These are phyloP conservation scores for Cytospora schulzeri DNA, from an alignment of 2,329 filamentous ascomycete species.

Conservation along the genomic window DNA sequence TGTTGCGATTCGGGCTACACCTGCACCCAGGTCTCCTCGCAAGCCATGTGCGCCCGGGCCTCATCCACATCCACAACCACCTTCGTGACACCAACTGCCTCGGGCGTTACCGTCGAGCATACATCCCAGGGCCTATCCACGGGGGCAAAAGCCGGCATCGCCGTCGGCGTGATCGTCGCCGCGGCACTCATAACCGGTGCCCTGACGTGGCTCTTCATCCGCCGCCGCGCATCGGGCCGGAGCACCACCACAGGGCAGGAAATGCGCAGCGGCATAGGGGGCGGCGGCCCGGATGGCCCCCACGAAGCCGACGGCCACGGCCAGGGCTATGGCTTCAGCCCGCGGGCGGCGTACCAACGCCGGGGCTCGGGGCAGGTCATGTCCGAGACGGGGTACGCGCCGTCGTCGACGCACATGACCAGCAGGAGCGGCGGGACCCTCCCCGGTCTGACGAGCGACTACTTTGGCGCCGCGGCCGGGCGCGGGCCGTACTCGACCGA, in stretches of 20 bases:
- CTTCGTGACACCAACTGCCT: slow-evolving; percentile 37
- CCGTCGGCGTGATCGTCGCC: slow-evolving; percentile 52
- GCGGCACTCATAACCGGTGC: slow-evolving; percentile 45
- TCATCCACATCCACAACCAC: slow-evolving; percentile 32
- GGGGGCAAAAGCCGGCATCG: slow-evolving; percentile 60
- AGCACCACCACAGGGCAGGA: slow-evolving; percentile 28
- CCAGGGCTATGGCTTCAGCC: slow-evolving; percentile 18
- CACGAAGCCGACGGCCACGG: slow-evolving; percentile 18
- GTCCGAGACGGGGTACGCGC: slow-evolving; percentile 36
- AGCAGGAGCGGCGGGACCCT: slow-evolving; percentile 26
- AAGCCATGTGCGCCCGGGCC: slow-evolving; percentile 24
- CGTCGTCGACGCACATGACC: slow-evolving; percentile 30
- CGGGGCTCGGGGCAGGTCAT: slow-evolving; percentile 33
- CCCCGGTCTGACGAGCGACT: slow-evolving; percentile 35
- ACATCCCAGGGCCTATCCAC: slow-evolving; percentile 40
- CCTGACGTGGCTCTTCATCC: slow-evolving; percentile 51
- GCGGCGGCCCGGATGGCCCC: slow-evolving; percentile 5
- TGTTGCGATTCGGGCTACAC: slow-evolving; percentile 51
- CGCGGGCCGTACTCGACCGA: slow-evolving; percentile 51
- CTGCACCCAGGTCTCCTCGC: slow-evolving; percentile 42
- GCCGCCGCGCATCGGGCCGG: slow-evolving; percentile 38
- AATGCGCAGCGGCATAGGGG: slow-evolving; percentile 18
- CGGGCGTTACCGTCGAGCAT: slow-evolving; percentile 30
- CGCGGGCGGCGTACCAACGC: slow-evolving; percentile 17
- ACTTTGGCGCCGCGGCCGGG: slow-evolving; percentile 8